Evolutionary conservation across 1,284 basidiomycete species (phyloP), one percentile per base, ranked within the genome.

Genomic region (Xerocomus amazonicus): DNA sequence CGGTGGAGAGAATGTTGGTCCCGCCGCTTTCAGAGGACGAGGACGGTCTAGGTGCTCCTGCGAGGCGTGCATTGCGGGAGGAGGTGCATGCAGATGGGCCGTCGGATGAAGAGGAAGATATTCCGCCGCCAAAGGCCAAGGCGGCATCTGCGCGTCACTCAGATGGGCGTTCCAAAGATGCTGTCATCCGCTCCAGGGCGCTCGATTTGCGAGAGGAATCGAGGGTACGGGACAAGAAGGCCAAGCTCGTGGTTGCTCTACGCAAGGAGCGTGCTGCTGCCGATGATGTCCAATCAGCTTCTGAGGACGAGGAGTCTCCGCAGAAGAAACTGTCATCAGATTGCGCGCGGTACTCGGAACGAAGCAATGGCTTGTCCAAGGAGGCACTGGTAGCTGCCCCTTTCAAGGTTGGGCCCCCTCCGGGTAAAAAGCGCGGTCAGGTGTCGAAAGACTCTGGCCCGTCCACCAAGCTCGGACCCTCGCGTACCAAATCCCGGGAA

Each of bases 371-470:
- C 13, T 28, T 23, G 12, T 46, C 52, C 4, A 52, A 49, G 19
- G 45, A 23, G 8, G 45, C 48, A 26, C 7, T 33, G 5, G 8
- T 26, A 3, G n/a, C 26, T 19, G 2, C 9, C 3, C 39, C 41
- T n/a, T 32, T 56, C 8, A 61, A 67, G 28, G 7, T 65, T 7
- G 64, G 66, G 1, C 67, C 66, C 27, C 63, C 64, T 27, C 57
- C 56, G 32, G 59, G 63, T 16, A 40, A 36, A 16, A 64, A 57
- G 32, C 63, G 54, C 31, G 33, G 17, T 9, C 14, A 37, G n/a
- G 41, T 0, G 31, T 23, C 23, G 43, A 54, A 4, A 17, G n/a
- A 32, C n/a, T 23, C 50, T 2, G 32, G 17, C 1, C 12, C 23
- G 2, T 0, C 35, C 1, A 16, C 27, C 4, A 51, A 48, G 27